Evolutionary conservation across 2,329 filamentous ascomycete species (phyloP), one percentile per base, ranked within the genome.

Genomic region (Colletotrichum shisoi): DNA sequence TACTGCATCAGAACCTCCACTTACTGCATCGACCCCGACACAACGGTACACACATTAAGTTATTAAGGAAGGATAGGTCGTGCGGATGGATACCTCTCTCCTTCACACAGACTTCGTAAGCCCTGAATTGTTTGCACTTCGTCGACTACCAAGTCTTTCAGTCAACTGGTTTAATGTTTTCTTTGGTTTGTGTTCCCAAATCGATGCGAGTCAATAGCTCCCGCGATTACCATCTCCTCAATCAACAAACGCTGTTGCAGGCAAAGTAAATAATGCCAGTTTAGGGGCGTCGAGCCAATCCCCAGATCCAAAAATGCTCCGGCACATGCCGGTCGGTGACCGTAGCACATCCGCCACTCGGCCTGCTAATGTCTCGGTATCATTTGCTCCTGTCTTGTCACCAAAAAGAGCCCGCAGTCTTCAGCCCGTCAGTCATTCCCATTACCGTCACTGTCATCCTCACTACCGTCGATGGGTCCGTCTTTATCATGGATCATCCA

Each of bases 181-280:
- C 8, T 37, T 52, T 12, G 17, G 31, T n/a, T n/a, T 6, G 34
- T n/a, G 27, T 45, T 12, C 13, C 17, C 45, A 15, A 17, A 15
- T n/a, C 31, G 31, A 21, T 24, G 15, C 19, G 42, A 27, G 21
- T 13, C 21, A 42, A 13, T 53, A 7, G 27, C 12, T 45, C 51
- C 52, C 31, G 3, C n/a, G 17, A 7, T 40, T 27, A 42, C 12
- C 15, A 37, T 57, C 44, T 40, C 34, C 24, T 49, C 40, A 48
- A 46, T 49, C 51, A 48, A 42, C 54, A 64, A 64, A 67, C 49
- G 65, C 61, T 56, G 42, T 65, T 49, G 49, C 49, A 65, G 15
- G 62, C 65, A 59, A 37, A 60, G 62, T 68, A 59, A 42, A 65
- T 39, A 56, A 12, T 19, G 44, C 8, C 17, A 46, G 19, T 42